Percentiles rank a stretch among this genome's conserved stretches.
Evolutionary conservation across 2,329 filamentous ascomycete species (phyloP).

Genomic region (Coniella vitis): DNA sequence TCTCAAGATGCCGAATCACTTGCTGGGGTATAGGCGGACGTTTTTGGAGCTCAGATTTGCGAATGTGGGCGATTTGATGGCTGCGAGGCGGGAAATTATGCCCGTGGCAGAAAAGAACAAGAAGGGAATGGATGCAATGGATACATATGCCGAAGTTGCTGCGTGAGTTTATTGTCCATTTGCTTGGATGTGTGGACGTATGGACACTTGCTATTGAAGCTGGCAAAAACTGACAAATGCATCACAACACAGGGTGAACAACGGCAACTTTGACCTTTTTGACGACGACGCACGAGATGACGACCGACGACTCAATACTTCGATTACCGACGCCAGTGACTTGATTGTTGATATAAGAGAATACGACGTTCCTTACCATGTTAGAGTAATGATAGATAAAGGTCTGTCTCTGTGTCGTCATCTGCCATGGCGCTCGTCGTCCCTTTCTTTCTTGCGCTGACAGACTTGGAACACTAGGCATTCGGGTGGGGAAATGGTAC

Average conservation of each 20-base stretch:
- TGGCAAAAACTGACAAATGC: conserved; percentile 14
- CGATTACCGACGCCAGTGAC: conserved; percentile 84
- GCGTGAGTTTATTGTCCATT: conserved; percentile 48
- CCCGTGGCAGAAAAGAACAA: conserved; percentile 95
- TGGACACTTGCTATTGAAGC: conserved; percentile 11
- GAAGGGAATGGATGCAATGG: conserved; percentile 93
- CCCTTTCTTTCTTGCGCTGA: not conserved
- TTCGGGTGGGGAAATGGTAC: conserved; percentile 96
- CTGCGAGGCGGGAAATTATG: conserved; percentile 76
- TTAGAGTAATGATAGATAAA: conserved; percentile 91
- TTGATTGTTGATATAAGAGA: conserved; percentile 98
- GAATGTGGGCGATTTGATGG: conserved; percentile 80
- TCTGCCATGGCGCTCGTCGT: not conserved
- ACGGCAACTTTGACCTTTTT: conserved; percentile 88
- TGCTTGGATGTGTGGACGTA: too few species aligned
- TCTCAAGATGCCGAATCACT: conserved; percentile 87
- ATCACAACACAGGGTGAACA: conserved; percentile 49
- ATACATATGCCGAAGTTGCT: conserved; percentile 94
- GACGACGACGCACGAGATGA: conserved; percentile 77
- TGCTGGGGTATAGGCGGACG: conserved; percentile 81
- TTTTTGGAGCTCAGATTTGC: conserved; percentile 83
- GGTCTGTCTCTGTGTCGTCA: conserved; percentile 17
- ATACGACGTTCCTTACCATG: conserved; percentile 98
- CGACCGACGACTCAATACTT: conserved; percentile 69
- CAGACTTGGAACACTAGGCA: conserved; percentile 52